Conservation (phyloP, 345 rosid species). For the Mallotus nudiflorus region DNA sequence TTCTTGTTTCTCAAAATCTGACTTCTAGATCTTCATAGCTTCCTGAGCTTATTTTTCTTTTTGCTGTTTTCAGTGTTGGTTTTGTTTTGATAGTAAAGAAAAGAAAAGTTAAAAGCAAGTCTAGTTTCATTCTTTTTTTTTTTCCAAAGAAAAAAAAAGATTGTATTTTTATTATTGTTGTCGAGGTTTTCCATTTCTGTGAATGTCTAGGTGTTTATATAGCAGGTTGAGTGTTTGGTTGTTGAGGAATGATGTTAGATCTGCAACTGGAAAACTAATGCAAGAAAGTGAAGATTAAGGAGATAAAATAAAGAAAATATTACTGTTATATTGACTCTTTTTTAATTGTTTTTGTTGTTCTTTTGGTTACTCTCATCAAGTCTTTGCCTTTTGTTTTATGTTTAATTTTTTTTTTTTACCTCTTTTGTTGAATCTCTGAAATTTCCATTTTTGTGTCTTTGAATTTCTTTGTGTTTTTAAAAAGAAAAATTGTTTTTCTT, state of each 20-base stretch:
- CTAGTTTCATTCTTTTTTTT: neutral
- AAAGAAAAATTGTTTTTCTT: neutral
- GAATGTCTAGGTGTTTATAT: constrained; percentile 73
- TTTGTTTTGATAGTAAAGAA: constrained; percentile 8
- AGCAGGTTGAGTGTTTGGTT: constrained; percentile 42
- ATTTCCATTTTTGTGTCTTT: constrained; percentile 29
- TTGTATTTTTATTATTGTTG: constrained; percentile 22
- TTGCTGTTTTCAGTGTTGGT: constrained; percentile 35
- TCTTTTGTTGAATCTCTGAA: constrained; percentile 22
- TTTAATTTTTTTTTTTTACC: constrained; percentile 6
- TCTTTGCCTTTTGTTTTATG: constrained; percentile 4
- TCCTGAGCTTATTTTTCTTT: constrained; percentile 26
- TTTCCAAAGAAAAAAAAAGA: constrained; percentile 17
- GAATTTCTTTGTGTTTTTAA: constrained; percentile 3
- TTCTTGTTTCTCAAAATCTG: constrained; percentile 38
- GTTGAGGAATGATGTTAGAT: constrained; percentile 51
- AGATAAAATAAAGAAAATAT: neutral
- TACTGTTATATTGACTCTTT: constrained; percentile 36
- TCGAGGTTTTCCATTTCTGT: constrained; percentile 55
- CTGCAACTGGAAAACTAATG: constrained; percentile 55
- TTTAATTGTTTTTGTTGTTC: neutral
- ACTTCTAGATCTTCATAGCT: constrained; percentile 35
- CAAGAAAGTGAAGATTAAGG: constrained; percentile 19
- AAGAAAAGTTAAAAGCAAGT: neutral
- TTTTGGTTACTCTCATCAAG: constrained; percentile 17